A percentile compares a stretch with the other conserved stretches of the same genome.
phyloP scores from a whole-genome alignment of 345 rosid genomes.

The Eucalyptus curtisii region DNA sequence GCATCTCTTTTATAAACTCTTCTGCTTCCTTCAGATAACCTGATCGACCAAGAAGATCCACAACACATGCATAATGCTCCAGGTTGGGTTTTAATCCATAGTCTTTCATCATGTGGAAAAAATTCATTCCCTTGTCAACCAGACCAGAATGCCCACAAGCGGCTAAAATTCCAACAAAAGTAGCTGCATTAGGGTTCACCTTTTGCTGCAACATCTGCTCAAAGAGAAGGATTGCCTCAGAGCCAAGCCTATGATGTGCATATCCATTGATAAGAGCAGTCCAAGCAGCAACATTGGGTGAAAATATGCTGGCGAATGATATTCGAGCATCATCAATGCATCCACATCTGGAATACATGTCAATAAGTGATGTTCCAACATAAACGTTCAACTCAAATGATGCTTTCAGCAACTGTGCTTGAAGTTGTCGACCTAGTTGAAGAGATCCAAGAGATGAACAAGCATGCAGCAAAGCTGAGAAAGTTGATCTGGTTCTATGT shows the following conservation, averaged over 20 bases:
- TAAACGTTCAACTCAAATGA: conserved; percentile 30
- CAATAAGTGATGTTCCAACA: conserved; percentile 44
- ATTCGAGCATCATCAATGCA: conserved; percentile 28
- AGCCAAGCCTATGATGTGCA: conserved; percentile 45
- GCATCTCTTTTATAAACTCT: conserved; percentile 39
- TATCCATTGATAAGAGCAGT: conserved; percentile 45
- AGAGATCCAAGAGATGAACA: conserved; percentile 53
- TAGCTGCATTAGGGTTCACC: conserved; percentile 35
- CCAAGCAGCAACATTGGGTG: conserved; percentile 48
- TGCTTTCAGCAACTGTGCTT: conserved; percentile 31
- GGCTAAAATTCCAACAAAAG: conserved; percentile 39
- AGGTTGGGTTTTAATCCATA: conserved; percentile 17
- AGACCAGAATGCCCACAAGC: conserved; percentile 42
- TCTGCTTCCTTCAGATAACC: conserved; percentile 43
- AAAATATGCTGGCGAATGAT: conserved; percentile 27
- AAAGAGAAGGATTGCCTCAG: conserved; percentile 29
- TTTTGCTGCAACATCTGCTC: conserved; percentile 21
- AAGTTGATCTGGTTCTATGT: conserved; percentile 31
- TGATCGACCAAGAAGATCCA: conserved; percentile 45
- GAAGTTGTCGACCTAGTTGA: conserved; percentile 39
- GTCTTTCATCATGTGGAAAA: conserved; percentile 26
- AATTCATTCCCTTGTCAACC: conserved; percentile 25
- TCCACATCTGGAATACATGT: conserved; percentile 63
- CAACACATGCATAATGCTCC: conserved; percentile 45
- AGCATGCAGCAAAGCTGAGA: conserved; percentile 35